phyloP scores from a whole-genome alignment of 768 basidiomycete species.

The Pisolithus albus region DNA sequence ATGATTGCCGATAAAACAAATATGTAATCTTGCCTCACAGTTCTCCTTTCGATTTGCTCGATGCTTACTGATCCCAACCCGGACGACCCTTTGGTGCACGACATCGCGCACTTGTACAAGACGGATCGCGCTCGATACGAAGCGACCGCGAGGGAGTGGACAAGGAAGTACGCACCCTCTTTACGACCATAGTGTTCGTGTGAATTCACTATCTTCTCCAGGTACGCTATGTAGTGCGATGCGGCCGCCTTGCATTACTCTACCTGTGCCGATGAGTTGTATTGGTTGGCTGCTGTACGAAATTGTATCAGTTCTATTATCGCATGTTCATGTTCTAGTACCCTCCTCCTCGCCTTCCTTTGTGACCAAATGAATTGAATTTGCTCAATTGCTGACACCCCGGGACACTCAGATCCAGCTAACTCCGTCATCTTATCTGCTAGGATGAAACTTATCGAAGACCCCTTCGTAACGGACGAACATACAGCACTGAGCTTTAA shows the following conservation, averaged over 20 bases:
- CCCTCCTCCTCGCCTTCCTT: conserved; percentile 16
- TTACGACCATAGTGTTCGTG: neutral
- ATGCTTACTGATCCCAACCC: conserved; percentile 99
- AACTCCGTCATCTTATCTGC: too few species aligned
- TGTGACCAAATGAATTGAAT: conserved; percentile 12
- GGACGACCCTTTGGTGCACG: conserved; percentile 97
- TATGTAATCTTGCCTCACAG: conserved; percentile 33
- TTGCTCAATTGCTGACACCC: neutral
- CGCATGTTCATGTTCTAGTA: conserved; percentile 31
- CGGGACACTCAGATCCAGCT: too few species aligned
- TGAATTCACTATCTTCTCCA: conserved; percentile 10
- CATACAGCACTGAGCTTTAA: too few species aligned
- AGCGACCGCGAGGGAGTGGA: conserved; percentile 98
- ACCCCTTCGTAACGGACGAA: too few species aligned
- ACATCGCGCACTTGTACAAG: conserved; percentile 99
- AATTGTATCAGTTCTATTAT: conserved; percentile 28
- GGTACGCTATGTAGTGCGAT: conserved; percentile 49
- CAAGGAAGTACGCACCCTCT: conserved; percentile 72
- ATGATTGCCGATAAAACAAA: neutral
- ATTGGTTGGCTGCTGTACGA: conserved; percentile 22
- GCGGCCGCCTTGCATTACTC: conserved; percentile 18
- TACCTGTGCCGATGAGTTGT: conserved; percentile 23
- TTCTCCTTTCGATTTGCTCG: conserved; percentile 95
- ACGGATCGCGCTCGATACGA: conserved; percentile 96
- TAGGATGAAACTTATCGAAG: too few species aligned